A percentile compares a stretch with the other conserved stretches of the same genome.
Conservation (phyloP, 495 filamentous ascomycete species). For the Darksidea phi region DNA sequence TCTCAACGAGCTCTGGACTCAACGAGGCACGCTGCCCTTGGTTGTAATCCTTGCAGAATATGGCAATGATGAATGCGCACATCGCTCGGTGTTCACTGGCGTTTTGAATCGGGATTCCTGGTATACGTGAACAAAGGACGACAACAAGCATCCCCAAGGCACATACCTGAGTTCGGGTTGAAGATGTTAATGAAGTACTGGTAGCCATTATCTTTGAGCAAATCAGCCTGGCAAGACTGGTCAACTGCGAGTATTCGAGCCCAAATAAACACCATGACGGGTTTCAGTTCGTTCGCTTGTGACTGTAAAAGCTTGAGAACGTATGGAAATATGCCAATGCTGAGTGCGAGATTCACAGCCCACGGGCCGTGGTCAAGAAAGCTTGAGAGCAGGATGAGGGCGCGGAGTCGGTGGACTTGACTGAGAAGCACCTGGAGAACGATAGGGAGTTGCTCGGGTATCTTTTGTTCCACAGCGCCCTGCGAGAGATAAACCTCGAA, state of each 20-base stretch:
- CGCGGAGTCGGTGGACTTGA: constrained; percentile 90
- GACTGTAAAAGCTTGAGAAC: constrained; percentile 95
- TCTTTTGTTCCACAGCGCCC: constrained; percentile 77
- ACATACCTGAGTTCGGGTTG: constrained; percentile 65
- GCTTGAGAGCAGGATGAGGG: constrained; percentile 86
- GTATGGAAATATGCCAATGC: constrained; percentile 98
- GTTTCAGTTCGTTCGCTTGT: constrained; percentile 89
- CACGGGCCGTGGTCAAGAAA: constrained; percentile 95
- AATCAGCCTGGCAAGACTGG: constrained; percentile 82
- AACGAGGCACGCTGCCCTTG: constrained; percentile 88
- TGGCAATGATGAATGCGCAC: constrained; percentile 96
- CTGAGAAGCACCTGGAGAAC: constrained; percentile 94
- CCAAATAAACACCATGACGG: constrained; percentile 99
- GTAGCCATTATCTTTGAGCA: constrained; percentile 95
- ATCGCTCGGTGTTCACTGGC: constrained; percentile 93
- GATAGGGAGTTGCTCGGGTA: constrained; percentile 92
- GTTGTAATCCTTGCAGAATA: constrained; percentile 90
- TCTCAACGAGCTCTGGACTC: constrained; percentile 79
- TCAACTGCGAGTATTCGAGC: constrained; percentile 95
- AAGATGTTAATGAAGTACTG: constrained; percentile 93
- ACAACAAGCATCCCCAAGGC: not conserved
- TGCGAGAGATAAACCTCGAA: constrained; percentile 96
- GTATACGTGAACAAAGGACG: not conserved
- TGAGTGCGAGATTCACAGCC: constrained; percentile 93
- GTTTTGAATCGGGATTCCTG: constrained; percentile 70